Evolutionary conservation across 1,284 basidiomycete genomes (phyloP).

Genomic region (Puccinia novopanici): DNA sequence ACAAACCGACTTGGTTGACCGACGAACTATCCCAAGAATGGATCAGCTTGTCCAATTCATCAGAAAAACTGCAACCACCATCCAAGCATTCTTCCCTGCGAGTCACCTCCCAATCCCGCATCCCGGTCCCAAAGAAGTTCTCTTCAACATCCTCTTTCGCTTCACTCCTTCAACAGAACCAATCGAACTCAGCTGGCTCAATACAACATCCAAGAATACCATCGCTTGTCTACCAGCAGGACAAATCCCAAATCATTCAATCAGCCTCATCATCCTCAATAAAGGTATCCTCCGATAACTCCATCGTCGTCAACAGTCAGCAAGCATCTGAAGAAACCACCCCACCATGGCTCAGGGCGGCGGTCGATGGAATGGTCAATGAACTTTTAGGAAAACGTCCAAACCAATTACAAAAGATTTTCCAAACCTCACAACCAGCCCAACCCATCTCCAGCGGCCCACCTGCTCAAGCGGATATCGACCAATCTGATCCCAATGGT

Average conservation of each 20-base stretch:
- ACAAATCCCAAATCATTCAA: neutral
- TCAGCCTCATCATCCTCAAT: neutral
- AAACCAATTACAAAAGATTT: conserved; percentile 40
- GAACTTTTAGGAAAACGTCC: conserved; percentile 36
- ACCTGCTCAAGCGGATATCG: neutral
- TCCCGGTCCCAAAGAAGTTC: conserved; percentile 11
- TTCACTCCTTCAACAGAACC: conserved; percentile 13
- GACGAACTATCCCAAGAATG: conserved; percentile 51
- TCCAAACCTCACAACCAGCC: conserved; percentile 30
- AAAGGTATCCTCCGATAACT: conserved; percentile 18
- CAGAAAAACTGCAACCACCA: neutral
- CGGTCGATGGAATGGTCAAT: conserved; percentile 48
- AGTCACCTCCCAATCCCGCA: neutral
- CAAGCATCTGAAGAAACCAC: conserved; percentile 2
- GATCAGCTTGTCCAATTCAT: conserved; percentile 28
- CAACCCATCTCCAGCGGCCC: neutral
- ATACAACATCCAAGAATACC: conserved; percentile 9
- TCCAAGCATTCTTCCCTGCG: conserved; percentile 10
- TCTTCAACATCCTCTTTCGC: conserved; percentile 10
- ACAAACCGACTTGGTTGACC: conserved; percentile 46
- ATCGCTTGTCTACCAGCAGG: neutral
- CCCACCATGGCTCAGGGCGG: conserved; percentile 47
- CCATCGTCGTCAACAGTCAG: conserved; percentile 36
- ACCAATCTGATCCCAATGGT: neutral
- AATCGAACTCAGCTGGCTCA: neutral